Percentiles rank a stretch among this genome's conserved stretches.
phyloP scores from a whole-genome alignment of 139 green algal species.

The Chlorella vulgaris region DNA sequence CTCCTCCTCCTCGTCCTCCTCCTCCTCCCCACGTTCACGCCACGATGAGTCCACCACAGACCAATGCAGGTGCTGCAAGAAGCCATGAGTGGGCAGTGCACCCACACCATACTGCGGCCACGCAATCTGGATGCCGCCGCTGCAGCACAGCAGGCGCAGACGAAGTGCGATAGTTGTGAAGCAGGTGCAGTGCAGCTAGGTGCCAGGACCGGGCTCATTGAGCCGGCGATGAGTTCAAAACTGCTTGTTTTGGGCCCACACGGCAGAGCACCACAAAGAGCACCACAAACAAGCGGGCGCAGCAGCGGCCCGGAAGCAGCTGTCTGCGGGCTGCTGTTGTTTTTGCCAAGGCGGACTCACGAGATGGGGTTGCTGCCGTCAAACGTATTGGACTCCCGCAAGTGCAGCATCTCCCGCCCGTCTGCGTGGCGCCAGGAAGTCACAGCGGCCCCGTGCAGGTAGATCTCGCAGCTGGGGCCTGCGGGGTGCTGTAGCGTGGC shows the following conservation, averaged over 20 bases:
- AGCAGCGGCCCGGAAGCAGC: too few species aligned
- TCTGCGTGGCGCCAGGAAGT: slow-evolving; percentile 41
- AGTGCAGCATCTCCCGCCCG: slow-evolving; percentile 46
- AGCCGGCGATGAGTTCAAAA: not conserved
- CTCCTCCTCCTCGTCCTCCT: too few species aligned
- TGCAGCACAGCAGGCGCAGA: too few species aligned
- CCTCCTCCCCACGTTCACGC: slow-evolving; percentile 12
- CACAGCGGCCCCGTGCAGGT: slow-evolving; percentile 50
- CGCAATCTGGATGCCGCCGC: slow-evolving; percentile 43
- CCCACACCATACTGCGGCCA: slow-evolving; percentile 48
- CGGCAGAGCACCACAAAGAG: too few species aligned
- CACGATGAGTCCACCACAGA: slow-evolving; percentile 39
- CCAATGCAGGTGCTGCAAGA: slow-evolving; percentile 54
- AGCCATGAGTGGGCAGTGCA: slow-evolving; percentile 43
- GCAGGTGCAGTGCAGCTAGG: not conserved
- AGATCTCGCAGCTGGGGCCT: slow-evolving; percentile 33
- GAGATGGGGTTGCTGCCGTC: slow-evolving; percentile 39
- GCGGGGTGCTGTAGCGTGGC: slow-evolving; percentile 47
- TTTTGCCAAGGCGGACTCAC: too few species aligned
- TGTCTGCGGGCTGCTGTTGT: too few species aligned
- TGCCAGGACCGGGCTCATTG: not conserved
- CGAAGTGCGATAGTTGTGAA: not conserved
- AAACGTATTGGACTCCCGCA: slow-evolving; percentile 35
- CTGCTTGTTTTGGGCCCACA: too few species aligned
- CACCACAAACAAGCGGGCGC: too few species aligned